A percentile compares a stretch with the other conserved stretches of the same genome.
These are phyloP conservation scores for Limonium bicolor DNA, from an alignment of 148 eudicot species.

Conservation along the genomic window DNA sequence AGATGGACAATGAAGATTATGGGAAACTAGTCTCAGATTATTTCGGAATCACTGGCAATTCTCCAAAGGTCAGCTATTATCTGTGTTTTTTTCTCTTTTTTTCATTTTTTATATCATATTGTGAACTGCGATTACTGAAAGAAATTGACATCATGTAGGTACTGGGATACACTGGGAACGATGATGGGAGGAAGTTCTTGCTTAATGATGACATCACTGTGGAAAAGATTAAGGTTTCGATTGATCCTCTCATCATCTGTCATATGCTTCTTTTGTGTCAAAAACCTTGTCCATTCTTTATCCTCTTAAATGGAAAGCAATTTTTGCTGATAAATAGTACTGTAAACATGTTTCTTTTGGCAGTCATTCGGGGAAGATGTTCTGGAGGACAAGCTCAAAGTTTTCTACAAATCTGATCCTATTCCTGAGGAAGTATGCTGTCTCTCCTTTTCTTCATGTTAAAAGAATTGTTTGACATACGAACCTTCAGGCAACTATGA, in stretches of 20 bases:
- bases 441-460: background rate
- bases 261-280: background rate
- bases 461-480: background rate
- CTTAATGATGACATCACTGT: constrained; percentile 45
- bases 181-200: constrained; percentile 41
- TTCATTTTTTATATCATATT: background rate
- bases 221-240: constrained; percentile 55
- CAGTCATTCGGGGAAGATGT: constrained; percentile 57
- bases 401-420: constrained; percentile 75
- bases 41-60: constrained; percentile 49
- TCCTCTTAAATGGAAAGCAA: background rate
- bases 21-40: constrained; percentile 74
- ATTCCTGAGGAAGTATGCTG: constrained; percentile 61
- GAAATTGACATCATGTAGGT: constrained; percentile 22
- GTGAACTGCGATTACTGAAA: background rate
- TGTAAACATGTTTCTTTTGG: too few relatives aligned
- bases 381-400: constrained; percentile 58
- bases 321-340: background rate
- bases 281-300: background rate
- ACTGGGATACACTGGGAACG: constrained; percentile 53
- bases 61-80: constrained; percentile 35
- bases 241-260: too few relatives aligned
- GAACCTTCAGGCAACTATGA: background rate
- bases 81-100: background rate
- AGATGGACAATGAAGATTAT: constrained; percentile 57